These are phyloP conservation scores for Trichophyton mentagrophytes DNA, from an alignment of 2,329 filamentous ascomycete genomes.

Conservation along the genomic window DNA sequence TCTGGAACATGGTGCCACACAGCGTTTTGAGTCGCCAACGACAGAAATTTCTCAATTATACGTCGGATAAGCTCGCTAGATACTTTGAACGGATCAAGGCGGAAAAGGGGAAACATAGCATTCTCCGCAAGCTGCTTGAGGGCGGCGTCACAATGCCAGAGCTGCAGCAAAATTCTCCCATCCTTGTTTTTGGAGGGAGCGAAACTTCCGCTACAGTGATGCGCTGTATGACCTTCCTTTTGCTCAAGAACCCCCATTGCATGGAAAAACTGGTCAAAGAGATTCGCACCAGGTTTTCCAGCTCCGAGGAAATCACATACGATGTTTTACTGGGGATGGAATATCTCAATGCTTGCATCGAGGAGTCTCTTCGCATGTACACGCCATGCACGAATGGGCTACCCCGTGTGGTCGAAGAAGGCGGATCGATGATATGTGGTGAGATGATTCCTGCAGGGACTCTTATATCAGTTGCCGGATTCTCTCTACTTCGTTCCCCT, in stretches of 20 bases:
- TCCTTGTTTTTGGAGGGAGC: constrained; percentile 17
- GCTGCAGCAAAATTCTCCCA: constrained; percentile 8
- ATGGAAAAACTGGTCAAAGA: constrained; percentile 17
- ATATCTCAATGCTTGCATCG: constrained; percentile 20
- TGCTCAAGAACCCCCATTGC: constrained; percentile 15
- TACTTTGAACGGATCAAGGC: not conserved
- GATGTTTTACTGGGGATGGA: constrained; percentile 11
- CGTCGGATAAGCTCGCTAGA: constrained; percentile 1
- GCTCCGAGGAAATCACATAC: constrained; percentile 15
- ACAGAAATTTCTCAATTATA: constrained; percentile 5
- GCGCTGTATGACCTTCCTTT: constrained; percentile 16
- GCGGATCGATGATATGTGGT: constrained; percentile 19
- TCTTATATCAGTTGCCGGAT: constrained; percentile 18
- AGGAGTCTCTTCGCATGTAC: constrained; percentile 19
- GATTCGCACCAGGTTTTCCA: constrained; percentile 17
- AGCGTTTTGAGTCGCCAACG: not conserved
- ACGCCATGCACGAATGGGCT: constrained; percentile 21
- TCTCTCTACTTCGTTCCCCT: constrained; percentile 21
- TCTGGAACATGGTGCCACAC: constrained; percentile 5
- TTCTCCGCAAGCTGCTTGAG: constrained; percentile 3
- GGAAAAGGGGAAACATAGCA: not conserved
- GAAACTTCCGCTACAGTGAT: constrained; percentile 18
- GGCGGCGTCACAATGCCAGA: constrained; percentile 2
- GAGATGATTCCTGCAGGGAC: constrained; percentile 18
- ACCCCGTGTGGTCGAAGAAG: constrained; percentile 20